Base-by-base conservation (phyloP, 768 basidiomycete genomes). In the Calocybe cyanea region DNA sequence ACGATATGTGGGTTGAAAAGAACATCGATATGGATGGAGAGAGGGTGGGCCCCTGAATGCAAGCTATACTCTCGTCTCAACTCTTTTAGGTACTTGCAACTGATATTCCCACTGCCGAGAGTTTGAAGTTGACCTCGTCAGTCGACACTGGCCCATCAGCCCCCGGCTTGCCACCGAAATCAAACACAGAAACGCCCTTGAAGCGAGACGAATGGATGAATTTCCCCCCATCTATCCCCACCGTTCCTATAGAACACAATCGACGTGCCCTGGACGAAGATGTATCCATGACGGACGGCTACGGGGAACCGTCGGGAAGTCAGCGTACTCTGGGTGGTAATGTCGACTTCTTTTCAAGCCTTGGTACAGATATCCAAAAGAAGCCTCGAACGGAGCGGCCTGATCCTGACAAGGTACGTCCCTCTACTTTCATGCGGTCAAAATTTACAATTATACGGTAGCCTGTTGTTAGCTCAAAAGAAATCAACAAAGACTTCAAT, bases 121-220 rank as follows among this genome's bases (percentile, higher is more conserved):
- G 83, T 52, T 72, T 94, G 48, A 76, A 80, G 41, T 56, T 92
- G 36, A 83, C 69, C 3, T 87, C 87, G 1, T 70, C 79, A 34
- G 80, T 83, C 23, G 62, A 69, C 37, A 58, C 67, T 35, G 58
- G 65, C n/a, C 62, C 72, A 17, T 65, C 69, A 19, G 70, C 74
- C 35, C 70, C 77, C 0, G 52, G 66, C 1, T 68, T 78, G n/a
- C 82, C 83, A 1, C 67, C 66, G 7, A 58, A 62, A n/a, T 51
- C 66, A 4, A 61, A 63, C 3, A 70, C 81, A 4, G 79, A 80
- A 51, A 68, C 78, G 0, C 65, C 65, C 20, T 54, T 85, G 11
- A 69, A 80, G 56, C 77, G 92, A 15, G 92, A 93, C 50, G 84
- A 90, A 30, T 97, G 94, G 94, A 95, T 96, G 92, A 66, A 93